Base-by-base conservation (phyloP, 1,284 basidiomycete species). In the Anthracocystis setariae region DNA sequence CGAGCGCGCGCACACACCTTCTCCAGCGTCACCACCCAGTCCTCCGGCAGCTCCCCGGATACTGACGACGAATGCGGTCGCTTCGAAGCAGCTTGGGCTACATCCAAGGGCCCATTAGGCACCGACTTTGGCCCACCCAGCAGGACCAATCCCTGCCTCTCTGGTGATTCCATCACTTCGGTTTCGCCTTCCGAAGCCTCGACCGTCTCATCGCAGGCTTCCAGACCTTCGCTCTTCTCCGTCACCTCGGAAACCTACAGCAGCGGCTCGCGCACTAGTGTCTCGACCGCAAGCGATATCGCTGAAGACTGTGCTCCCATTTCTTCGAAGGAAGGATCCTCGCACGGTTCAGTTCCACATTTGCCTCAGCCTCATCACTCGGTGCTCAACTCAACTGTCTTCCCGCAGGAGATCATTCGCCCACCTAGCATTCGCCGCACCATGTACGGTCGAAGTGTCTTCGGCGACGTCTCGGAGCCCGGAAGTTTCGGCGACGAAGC, bases 351-450 rank as follows among this genome's bases (percentile, higher is more conserved):
- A 9, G n/a, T 29, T 15, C 21, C 29, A 3, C 51, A 46, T 48
- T 67, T 76, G 25, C 53, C 70, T 8, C 78, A 79, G 45, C 78
- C 77, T 9, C 45, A 45, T 10, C 71, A 75, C 15, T 76, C 69
- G 13, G 44, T 78, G 43, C 69, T 81, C 48, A 74, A 76, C 51
- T 78, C 77, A 8, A 76, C 77, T 38, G 50, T 80, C 39, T 66
- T 64, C 29, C 77, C 78, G 3, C 15, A 18, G 29, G 76, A 81
- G 46, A 44, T 80, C 35, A 47, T 81, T 43, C 43, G 38, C 4
- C 67, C 75, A 10, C 76, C 76, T 21, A 46, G 23, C 44, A 35
- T 70, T 29, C 38, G 52, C 38, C 59, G 70, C 13, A 50, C 48
- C 50, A 38, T 68, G 55, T 64, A 64, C 25, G 64, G 64, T 5